Percentiles rank a stretch among this genome's conserved stretches.
These are phyloP conservation scores for Candida dubliniensis DNA, from an alignment of 1,139 yeast genomes.

Conservation along the genomic window DNA sequence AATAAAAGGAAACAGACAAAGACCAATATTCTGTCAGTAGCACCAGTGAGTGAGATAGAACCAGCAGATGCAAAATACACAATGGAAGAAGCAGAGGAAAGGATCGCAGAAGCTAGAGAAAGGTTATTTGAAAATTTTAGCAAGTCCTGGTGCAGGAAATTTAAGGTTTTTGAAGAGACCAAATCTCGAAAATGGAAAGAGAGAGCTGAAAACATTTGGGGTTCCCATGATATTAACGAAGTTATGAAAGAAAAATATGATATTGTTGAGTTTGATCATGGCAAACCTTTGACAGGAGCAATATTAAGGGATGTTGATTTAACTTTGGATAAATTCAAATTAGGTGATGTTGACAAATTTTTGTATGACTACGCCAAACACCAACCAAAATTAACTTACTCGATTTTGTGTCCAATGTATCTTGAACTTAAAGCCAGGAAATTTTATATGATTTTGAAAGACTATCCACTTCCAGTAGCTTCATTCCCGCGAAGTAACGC, in stretches of 20 bases:
- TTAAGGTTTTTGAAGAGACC: conserved; percentile 23
- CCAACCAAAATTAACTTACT: conserved; percentile 42
- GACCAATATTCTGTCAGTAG: conserved; percentile 1
- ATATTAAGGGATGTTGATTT: conserved; percentile 34
- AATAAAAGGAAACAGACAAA: conserved; percentile 4
- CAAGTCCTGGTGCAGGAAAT: conserved; percentile 64
- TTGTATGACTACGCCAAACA: conserved; percentile 38
- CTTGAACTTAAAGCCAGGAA: conserved; percentile 31
- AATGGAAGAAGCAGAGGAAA: conserved; percentile 26
- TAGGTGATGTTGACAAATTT: conserved; percentile 38
- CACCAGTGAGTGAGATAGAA: background rate
- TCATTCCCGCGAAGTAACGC: conserved; percentile 39
- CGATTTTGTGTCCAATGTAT: conserved; percentile 40
- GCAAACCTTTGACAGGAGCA: conserved; percentile 37
- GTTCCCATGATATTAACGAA: conserved; percentile 33
- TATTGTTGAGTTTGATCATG: conserved; percentile 35
- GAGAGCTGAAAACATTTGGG: conserved; percentile 34
- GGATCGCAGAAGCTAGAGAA: conserved; percentile 36
- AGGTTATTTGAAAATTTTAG: conserved; percentile 51
- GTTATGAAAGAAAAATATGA: conserved; percentile 34
- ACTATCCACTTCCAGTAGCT: conserved; percentile 44
- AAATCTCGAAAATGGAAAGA: conserved; percentile 29
- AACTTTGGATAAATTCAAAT: conserved; percentile 26
- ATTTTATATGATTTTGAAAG: conserved; percentile 35
- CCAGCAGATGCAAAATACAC: conserved; percentile 9